Conservation (phyloP, 2,329 filamentous ascomycete species). For the Onygenales sp. region DNA sequence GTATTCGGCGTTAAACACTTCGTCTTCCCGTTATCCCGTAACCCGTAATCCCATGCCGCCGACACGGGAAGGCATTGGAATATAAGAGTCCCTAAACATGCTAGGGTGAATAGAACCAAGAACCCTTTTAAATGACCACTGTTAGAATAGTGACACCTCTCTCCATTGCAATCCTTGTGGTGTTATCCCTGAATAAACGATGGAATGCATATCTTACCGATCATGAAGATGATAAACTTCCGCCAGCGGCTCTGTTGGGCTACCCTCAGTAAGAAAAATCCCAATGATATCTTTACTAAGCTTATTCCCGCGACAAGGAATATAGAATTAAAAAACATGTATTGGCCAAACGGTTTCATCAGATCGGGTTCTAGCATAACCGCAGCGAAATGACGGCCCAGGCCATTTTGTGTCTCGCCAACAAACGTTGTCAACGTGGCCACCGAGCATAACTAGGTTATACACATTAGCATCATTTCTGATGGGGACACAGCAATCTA, state of each 20-base stretch:
- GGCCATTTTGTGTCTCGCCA: not conserved
- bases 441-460: not conserved
- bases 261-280: not conserved
- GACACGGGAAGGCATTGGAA: not conserved
- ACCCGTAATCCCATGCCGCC: not conserved
- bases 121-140: not conserved
- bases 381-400: not conserved
- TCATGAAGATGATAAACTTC: conserved; percentile 1
- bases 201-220: not conserved
- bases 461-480: not conserved
- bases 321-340: not conserved
- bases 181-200: not conserved
- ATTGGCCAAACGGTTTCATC: not conserved
- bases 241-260: not conserved
- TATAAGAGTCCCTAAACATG: not conserved
- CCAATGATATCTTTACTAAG: not conserved
- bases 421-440: not conserved
- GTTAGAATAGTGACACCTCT: not conserved
- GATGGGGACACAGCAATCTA: too few relatives aligned
- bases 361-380: not conserved
- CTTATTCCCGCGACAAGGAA: not conserved
- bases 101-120: not conserved
- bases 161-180: too few relatives aligned
- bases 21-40: not conserved
- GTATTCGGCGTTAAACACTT: not conserved